These are phyloP conservation scores for Clavispora carvajalis DNA, from an alignment of 805 yeast species.

Conservation along the genomic window DNA sequence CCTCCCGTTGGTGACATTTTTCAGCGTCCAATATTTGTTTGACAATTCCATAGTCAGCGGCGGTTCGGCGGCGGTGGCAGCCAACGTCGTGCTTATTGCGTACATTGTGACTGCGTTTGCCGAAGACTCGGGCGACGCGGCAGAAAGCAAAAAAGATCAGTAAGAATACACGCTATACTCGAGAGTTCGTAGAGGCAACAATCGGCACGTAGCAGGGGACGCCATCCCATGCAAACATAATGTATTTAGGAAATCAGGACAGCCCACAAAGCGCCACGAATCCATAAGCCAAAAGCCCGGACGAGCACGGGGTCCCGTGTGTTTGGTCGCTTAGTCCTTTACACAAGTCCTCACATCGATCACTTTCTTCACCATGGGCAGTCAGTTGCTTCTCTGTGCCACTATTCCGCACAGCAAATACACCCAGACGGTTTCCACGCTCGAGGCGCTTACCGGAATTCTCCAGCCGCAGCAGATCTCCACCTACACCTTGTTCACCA, in stretches of 20 bases:
- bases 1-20: slow-evolving; percentile 62
- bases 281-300: no score
- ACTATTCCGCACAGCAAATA: slow-evolving; percentile 38
- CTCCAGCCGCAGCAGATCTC: slow-evolving; percentile 40
- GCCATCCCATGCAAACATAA: no score
- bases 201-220: no score
- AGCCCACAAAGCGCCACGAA: no score
- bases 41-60: slow-evolving; percentile 65
- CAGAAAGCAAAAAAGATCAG: slow-evolving; percentile 34
- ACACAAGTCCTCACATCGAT: background rate
- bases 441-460: slow-evolving; percentile 49
- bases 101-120: slow-evolving; percentile 70
- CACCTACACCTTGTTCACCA: slow-evolving; percentile 45
- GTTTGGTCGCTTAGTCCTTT: background rate
- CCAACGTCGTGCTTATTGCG: slow-evolving; percentile 68
- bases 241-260: no score
- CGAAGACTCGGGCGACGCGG: slow-evolving; percentile 44
- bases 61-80: slow-evolving; percentile 73
- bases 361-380: slow-evolving; percentile 39
- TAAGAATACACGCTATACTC: background rate
- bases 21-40: slow-evolving; percentile 43
- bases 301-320: no score
- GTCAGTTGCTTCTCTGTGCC: slow-evolving; percentile 46
- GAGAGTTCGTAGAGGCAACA: background rate
- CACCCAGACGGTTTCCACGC: slow-evolving; percentile 40